Base-by-base conservation (phyloP, 352 stramenopile genomes). In the Pythium brassicae region DNA sequence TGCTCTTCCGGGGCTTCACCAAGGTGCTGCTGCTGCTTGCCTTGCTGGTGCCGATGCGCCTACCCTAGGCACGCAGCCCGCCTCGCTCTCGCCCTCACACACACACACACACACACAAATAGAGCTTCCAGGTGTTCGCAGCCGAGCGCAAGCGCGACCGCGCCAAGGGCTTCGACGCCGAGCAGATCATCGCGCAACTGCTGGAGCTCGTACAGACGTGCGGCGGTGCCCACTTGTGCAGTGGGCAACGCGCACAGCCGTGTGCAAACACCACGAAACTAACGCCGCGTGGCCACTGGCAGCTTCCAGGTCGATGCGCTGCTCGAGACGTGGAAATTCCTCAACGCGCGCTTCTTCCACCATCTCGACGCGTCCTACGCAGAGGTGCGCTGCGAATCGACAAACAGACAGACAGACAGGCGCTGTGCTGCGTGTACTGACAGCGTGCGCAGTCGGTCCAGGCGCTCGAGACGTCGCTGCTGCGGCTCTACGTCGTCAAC, bases 1-100 rank as follows among this genome's bases (percentile, higher is more conserved):
- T 93, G 49, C 78, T 93, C 55, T 93, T 93, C 69, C 71, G 83
- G 6, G 83, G 83, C 35, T 93, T 93, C 63, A 90, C 83, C 26
- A 90, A 90, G 72, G 77, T 78, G 5, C 20, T 2, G 2, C n/a
- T n/a, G 8, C 12, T 22, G n/a, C 32, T 39, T 29, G 27, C 17
- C 8, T 29, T 27, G 5, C 11, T 34, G 11, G 25, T 11, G 23
- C 10, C 22, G 15, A 37, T 40, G 0, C 17, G 0, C 35, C 14
- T 39, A 14, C 48, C 23, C 3, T 19, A 34, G 4, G 27, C 48
- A 45, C 0, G 17, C n/a, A 4, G 19, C 27, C 23, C 17, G 4
- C 4, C 46, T 51, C 12, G 25, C 10, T n/a, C n/a, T n/a, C n/a
- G n/a, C n/a, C n/a, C n/a, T n/a, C n/a, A n/a, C 37, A 6, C 0